phyloP scores from a whole-genome alignment of 176 grass and related monocot genomes.

The barley (Hordeum vulgare) region DNA sequence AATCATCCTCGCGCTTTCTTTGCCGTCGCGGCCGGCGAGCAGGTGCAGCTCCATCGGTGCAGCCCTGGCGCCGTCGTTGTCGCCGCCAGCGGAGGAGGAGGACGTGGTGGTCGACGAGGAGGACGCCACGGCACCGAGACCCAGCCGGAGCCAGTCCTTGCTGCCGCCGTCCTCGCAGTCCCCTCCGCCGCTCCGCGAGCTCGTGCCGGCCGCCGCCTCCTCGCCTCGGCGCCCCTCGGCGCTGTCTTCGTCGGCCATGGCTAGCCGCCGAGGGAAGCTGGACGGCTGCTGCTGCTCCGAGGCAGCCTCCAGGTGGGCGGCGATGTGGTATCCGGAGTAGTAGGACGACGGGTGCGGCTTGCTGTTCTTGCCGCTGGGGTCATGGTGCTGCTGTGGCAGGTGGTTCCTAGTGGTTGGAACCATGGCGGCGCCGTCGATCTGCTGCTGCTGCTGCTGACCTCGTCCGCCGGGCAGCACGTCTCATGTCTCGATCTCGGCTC shows the following conservation, averaged over 20 bases:
- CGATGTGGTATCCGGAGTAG: slow-evolving; percentile 29
- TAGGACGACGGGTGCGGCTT: neutral
- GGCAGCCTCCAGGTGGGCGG: slow-evolving; percentile 24
- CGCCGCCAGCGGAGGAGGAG: slow-evolving; percentile 16
- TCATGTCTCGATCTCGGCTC: slow-evolving; percentile 30
- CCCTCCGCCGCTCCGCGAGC: neutral
- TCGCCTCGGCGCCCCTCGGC: neutral
- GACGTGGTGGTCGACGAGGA: slow-evolving; percentile 23
- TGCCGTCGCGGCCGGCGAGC: slow-evolving; percentile 21
- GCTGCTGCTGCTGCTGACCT: neutral
- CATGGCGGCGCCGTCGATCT: slow-evolving; percentile 35
- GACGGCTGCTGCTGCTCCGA: neutral
- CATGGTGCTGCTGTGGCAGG: slow-evolving; percentile 31
- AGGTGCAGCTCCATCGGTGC: slow-evolving; percentile 27
- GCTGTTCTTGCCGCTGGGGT: slow-evolving; percentile 4
- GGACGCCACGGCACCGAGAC: slow-evolving; percentile 28
- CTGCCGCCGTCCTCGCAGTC: slow-evolving; percentile 14
- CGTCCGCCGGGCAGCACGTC: neutral
- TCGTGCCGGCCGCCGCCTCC: slow-evolving; percentile 18
- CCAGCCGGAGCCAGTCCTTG: slow-evolving; percentile 70
- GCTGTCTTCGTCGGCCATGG: slow-evolving; percentile 36
- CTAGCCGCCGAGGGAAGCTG: slow-evolving; percentile 1
- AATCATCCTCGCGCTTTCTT: neutral
- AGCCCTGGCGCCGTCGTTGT: neutral
- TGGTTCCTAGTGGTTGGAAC: slow-evolving; percentile 53